Evolutionary conservation across 805 yeast genomes (phyloP).

Genomic region (Candida tibetensis): DNA sequence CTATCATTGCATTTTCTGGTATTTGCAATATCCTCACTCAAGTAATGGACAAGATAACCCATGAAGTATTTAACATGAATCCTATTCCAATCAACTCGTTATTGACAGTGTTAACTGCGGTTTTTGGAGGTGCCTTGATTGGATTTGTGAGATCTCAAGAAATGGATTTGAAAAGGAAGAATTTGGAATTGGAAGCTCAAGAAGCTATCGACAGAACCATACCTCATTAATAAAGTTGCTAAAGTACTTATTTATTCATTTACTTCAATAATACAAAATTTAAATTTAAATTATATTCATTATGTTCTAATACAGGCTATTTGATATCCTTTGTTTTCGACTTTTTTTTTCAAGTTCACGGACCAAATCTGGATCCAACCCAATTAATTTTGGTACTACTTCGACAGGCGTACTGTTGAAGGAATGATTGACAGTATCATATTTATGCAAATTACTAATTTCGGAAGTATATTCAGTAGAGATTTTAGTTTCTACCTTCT

Average conservation of each 20-base stretch:
- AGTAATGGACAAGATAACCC: slow-evolving; percentile 67
- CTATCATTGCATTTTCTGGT: slow-evolving; percentile 80
- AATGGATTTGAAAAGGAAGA: slow-evolving; percentile 43
- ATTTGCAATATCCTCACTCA: slow-evolving; percentile 73
- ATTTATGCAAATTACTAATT: no score
- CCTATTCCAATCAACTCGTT: slow-evolving; percentile 74
- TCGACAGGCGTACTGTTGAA: background rate
- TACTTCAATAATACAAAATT: background rate
- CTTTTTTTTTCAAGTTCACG: slow-evolving; percentile 12
- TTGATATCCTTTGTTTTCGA: slow-evolving; percentile 9
- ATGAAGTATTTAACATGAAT: slow-evolving; percentile 61
- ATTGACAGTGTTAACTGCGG: slow-evolving; percentile 52
- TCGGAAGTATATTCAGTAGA: no score
- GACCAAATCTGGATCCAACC: slow-evolving; percentile 26
- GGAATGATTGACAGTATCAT: background rate
- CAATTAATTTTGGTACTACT: slow-evolving; percentile 22
- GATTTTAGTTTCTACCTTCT: no score
- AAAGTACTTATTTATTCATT: no score
- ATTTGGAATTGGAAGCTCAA: slow-evolving; percentile 62
- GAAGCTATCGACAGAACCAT: slow-evolving; percentile 49
- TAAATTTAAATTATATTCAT: no score
- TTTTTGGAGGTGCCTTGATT: slow-evolving; percentile 49
- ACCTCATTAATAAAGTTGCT: slow-evolving; percentile 34
- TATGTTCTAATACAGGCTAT: no score
- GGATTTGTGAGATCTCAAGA: slow-evolving; percentile 43